These are phyloP conservation scores for Rosa chinensis DNA, from an alignment of 306 rosid genomes.

Conservation along the genomic window DNA sequence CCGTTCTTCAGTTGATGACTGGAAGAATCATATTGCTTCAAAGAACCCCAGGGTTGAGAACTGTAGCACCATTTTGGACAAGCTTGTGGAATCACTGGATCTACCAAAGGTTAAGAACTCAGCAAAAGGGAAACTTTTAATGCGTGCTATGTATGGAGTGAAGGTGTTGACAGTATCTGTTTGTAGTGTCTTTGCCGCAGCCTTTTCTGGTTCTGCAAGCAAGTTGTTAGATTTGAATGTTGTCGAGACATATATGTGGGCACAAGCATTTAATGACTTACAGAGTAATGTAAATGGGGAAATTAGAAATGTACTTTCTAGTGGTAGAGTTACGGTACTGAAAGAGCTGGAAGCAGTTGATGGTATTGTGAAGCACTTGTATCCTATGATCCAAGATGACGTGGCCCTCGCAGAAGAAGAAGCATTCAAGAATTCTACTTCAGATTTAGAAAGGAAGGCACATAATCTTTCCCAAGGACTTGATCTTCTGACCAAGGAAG, in stretches of 20 bases:
- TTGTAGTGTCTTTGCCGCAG: conserved; percentile 62
- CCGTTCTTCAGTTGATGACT: conserved; percentile 60
- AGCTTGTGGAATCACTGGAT: conserved; percentile 59
- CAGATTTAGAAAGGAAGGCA: conserved; percentile 39
- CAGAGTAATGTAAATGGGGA: conserved; percentile 66
- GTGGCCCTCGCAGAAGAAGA: conserved; percentile 29
- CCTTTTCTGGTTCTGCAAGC: conserved; percentile 56
- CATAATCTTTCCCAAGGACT: conserved; percentile 64
- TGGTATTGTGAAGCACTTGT: conserved; percentile 44
- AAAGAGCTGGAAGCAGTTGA: conserved; percentile 69
- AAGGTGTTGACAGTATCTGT: conserved; percentile 69
- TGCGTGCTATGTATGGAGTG: conserved; percentile 81
- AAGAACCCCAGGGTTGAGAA: conserved; percentile 56
- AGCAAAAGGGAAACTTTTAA: conserved; percentile 74
- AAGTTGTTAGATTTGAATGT: conserved; percentile 50
- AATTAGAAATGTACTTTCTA: conserved; percentile 42
- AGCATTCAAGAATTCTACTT: conserved; percentile 31
- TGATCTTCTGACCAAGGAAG: conserved; percentile 68
- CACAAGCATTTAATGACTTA: conserved; percentile 52
- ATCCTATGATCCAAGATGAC: conserved; percentile 55
- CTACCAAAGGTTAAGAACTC: conserved; percentile 83
- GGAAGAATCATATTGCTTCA: conserved; percentile 52
- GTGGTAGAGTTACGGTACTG: conserved; percentile 43
- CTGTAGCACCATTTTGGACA: conserved; percentile 50
- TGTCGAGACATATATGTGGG: conserved; percentile 56